Base-by-base conservation (phyloP, 2,329 filamentous ascomycete species). In the Calonectria crousiana region DNA sequence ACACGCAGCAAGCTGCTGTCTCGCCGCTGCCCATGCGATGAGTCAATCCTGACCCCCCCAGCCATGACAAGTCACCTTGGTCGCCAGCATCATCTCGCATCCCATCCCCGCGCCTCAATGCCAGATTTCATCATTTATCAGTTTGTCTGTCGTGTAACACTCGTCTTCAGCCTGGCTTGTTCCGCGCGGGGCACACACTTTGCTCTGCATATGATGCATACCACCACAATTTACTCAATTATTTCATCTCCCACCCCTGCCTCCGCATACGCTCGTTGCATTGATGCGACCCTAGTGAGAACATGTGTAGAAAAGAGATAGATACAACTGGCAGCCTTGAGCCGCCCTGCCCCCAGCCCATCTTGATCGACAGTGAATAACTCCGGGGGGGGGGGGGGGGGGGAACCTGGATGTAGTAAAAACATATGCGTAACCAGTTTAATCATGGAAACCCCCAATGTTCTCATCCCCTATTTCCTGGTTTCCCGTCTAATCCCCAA, bases 191-290 rank as follows among this genome's bases (percentile, higher is more conserved):
- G 66, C 52, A 51, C 47, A 44, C 41, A 44, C 26, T 23, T 41
- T 36, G 30, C 30, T 44, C 30, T 23, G 52, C 16, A 51, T 34
- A 44, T 58, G 14, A 52, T 68, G 71, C 66, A 73, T 69, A 67
- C 49, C 66, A 69, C 68, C 66, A 65, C 56, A 67, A 71, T 73
- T 30, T 56, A 44, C 70, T 73, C 58, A 60, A 60, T 71, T 53
- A 34, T 53, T 58, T 52, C 72, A 18, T 72, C 62, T 47, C 68
- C n/a, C 64, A 52, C 60, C 68, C 72, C 68, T 71, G 68, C 36
- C 62, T 67, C 72, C 60, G 71, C 66, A 73, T 73, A 51, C 38
- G 58, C 71, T 60, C 13, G 58, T 58, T 60, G 41, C 71, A 69
- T 23, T 10, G 68, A 69, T 69, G 66, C 56, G 49, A 73, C 58